These are phyloP conservation scores for Antrodiella citrinella DNA, from an alignment of 768 basidiomycete genomes.

Conservation along the genomic window DNA sequence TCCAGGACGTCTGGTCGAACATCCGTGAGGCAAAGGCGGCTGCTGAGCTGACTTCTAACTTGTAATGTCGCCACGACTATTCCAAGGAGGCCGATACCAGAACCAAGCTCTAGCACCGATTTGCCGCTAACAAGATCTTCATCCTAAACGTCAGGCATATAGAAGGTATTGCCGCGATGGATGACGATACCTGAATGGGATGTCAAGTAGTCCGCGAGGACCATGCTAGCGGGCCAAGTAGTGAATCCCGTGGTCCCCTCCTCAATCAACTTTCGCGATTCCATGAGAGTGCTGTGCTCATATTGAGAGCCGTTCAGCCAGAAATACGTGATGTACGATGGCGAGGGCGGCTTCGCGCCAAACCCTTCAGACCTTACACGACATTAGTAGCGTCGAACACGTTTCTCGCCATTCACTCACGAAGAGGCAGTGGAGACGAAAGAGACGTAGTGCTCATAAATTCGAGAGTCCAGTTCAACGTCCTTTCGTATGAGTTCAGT, in stretches of 20 bases:
- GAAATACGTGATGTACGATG: slow-evolving; percentile 61
- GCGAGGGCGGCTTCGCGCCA: slow-evolving; percentile 40
- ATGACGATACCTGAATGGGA: slow-evolving; percentile 43
- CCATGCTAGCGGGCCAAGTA: slow-evolving; percentile 71
- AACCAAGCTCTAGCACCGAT: slow-evolving; percentile 65
- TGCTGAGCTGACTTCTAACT: slow-evolving; percentile 9
- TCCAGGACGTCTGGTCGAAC: slow-evolving; percentile 53
- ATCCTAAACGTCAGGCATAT: too few relatives aligned
- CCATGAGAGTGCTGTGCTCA: slow-evolving; percentile 51
- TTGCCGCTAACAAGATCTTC: slow-evolving; percentile 36
- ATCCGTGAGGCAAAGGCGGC: slow-evolving; percentile 50
- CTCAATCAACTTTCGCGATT: slow-evolving; percentile 69
- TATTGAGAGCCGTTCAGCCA: slow-evolving; percentile 34
- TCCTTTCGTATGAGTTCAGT: too few relatives aligned
- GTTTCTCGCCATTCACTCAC: too few relatives aligned
- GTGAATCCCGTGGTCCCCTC: slow-evolving; percentile 71
- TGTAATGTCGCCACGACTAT: slow-evolving; percentile 55
- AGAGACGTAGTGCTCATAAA: slow-evolving; percentile 56
- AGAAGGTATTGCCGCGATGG: too few relatives aligned
- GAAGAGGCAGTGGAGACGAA: slow-evolving; percentile 30
- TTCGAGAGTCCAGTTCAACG: slow-evolving; percentile 53
- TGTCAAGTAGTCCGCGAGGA: slow-evolving; percentile 55
- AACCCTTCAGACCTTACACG: too few relatives aligned
- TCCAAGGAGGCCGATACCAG: slow-evolving; percentile 71
- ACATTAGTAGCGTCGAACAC: too few relatives aligned